Percentiles rank a stretch among this genome's conserved stretches.
phyloP scores from a whole-genome alignment of 2,329 filamentous ascomycete genomes.

The Cladosporium velox region DNA sequence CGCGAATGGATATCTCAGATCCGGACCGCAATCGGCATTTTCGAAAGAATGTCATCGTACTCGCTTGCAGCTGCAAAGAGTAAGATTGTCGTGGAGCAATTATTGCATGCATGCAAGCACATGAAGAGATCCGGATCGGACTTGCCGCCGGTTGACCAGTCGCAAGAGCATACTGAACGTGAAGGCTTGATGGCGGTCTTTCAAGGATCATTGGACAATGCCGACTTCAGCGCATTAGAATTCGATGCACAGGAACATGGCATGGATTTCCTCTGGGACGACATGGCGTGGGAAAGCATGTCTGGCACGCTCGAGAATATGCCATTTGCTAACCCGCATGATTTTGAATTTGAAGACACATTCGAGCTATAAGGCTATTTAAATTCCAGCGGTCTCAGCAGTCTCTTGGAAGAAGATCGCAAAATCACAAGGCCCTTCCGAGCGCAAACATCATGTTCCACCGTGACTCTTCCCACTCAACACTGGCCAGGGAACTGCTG shows the following conservation, averaged over 20 bases:
- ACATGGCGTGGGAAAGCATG: conserved; percentile 27
- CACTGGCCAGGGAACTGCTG: not conserved
- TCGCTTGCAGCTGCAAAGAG: conserved; percentile 50
- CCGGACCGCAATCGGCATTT: conserved; percentile 45
- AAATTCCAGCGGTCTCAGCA: not conserved
- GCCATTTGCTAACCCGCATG: not conserved
- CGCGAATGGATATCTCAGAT: conserved; percentile 46
- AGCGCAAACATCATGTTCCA: not conserved
- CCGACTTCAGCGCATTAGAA: conserved; percentile 16
- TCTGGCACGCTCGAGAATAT: conserved; percentile 12
- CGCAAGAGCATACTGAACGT: not conserved
- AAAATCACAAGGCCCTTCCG: not conserved
- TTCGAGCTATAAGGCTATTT: not conserved
- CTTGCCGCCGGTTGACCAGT: not conserved
- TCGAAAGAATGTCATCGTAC: conserved; percentile 45
- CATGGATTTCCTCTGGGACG: conserved; percentile 26
- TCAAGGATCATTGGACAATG: not conserved
- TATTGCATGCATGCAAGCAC: conserved; percentile 43
- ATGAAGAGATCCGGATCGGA: conserved; percentile 5
- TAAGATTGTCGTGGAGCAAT: conserved; percentile 43
- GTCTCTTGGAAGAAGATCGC: not conserved
- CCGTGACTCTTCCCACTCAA: not conserved
- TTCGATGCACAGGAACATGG: conserved; percentile 21
- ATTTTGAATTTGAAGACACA: not conserved
- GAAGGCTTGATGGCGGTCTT: conserved; percentile 4